phyloP scores from a whole-genome alignment of 202 grass and related monocot genomes.

The Hordeum pubiflorum region DNA sequence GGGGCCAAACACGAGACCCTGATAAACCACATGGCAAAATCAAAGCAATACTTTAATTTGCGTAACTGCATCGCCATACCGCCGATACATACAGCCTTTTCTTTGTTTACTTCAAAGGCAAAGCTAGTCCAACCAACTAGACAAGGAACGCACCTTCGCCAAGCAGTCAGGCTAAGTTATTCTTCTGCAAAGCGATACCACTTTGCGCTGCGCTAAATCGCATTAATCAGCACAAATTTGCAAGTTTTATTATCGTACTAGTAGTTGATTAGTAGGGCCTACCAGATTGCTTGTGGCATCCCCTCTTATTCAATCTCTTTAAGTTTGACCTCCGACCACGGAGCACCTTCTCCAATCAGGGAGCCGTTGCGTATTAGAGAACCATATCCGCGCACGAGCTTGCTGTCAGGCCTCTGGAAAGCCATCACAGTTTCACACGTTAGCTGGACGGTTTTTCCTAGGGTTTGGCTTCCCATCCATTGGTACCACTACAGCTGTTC shows the following conservation, averaged over 20 bases:
- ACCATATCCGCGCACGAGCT: slow-evolving; percentile 24
- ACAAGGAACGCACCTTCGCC: slow-evolving; percentile 3
- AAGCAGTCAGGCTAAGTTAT: neutral
- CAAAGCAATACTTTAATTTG: neutral
- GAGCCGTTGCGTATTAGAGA: slow-evolving; percentile 23
- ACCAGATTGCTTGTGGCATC: slow-evolving; percentile 11
- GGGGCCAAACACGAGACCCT: neutral
- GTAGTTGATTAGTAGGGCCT: slow-evolving; percentile 9
- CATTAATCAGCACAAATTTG: slow-evolving; percentile 12
- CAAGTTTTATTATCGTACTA: neutral
- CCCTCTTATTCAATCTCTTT: neutral
- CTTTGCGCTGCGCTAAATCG: slow-evolving; percentile 17
- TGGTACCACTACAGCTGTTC: no score
- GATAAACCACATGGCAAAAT: neutral
- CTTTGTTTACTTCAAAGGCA: neutral
- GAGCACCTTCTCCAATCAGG: slow-evolving; percentile 1
- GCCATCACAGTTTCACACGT: slow-evolving; percentile 1
- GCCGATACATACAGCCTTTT: neutral
- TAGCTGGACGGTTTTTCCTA: neutral
- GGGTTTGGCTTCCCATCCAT: neutral
- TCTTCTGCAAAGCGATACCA: neutral
- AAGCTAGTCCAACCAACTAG: neutral
- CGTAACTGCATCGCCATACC: neutral
- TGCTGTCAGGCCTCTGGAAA: neutral
- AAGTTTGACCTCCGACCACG: slow-evolving; percentile 12